These are phyloP conservation scores for Globisporangium ultimum DNA, from an alignment of 352 stramenopile genomes.

Conservation along the genomic window DNA sequence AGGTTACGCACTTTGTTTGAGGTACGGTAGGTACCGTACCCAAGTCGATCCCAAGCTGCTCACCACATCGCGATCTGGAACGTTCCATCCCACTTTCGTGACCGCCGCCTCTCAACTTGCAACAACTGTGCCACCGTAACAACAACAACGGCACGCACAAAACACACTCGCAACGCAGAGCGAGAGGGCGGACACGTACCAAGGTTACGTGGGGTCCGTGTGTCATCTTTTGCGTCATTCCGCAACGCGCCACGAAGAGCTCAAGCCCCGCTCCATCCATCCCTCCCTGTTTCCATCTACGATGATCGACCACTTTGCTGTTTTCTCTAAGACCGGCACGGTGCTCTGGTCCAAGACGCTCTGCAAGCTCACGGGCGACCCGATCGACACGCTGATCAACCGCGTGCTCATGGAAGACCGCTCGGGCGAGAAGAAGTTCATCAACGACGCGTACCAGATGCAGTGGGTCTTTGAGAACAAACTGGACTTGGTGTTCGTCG, in stretches of 20 bases:
- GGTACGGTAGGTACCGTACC: neutral
- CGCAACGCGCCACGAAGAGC: neutral
- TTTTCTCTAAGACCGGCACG: slow-evolving; percentile 90
- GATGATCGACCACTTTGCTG: slow-evolving; percentile 93
- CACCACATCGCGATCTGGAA: slow-evolving; percentile 15
- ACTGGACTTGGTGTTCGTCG: slow-evolving; percentile 89
- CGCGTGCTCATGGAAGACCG: slow-evolving; percentile 90
- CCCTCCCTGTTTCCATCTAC: neutral
- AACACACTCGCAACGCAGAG: slow-evolving; percentile 1
- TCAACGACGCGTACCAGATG: slow-evolving; percentile 83
- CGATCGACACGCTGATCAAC: slow-evolving; percentile 86
- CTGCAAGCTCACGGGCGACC: slow-evolving; percentile 82
- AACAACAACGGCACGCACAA: neutral
- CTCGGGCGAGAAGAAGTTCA: slow-evolving; percentile 81
- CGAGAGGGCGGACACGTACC: neutral
- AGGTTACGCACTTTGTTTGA: neutral
- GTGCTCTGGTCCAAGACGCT: slow-evolving; percentile 89
- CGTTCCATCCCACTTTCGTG: slow-evolving; percentile 13
- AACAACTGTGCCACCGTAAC: no score
- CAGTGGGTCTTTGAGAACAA: slow-evolving; percentile 93
- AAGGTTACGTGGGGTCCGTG: neutral
- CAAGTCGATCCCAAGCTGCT: slow-evolving; percentile 5
- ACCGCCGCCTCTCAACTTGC: neutral
- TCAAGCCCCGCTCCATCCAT: neutral
- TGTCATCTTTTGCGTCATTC: slow-evolving; percentile 6